Percentiles rank a stretch among this genome's conserved stretches.
Conservation (phyloP, 108 stramenopile genomes). For the Skeletonema costatum region DNA sequence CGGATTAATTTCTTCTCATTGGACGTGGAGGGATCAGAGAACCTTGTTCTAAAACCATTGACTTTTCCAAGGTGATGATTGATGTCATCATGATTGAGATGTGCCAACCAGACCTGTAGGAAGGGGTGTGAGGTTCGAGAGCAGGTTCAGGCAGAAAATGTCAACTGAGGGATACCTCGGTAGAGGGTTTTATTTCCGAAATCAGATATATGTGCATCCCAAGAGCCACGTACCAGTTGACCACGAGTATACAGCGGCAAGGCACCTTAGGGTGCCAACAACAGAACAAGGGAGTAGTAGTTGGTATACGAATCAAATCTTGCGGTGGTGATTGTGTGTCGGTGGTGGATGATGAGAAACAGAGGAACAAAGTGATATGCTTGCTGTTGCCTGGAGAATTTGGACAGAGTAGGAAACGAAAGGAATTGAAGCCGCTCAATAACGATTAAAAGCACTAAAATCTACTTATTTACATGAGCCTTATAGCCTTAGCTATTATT, state of each 20-base stretch:
- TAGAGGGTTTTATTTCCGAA: conserved; percentile 4
- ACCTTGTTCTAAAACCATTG: conserved; percentile 53
- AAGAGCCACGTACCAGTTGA: not conserved
- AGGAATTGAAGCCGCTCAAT: too few relatives aligned
- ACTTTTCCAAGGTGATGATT: conserved; percentile 52
- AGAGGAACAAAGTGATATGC: too few relatives aligned
- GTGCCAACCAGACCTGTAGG: conserved; percentile 33
- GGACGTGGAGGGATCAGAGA: conserved; percentile 75
- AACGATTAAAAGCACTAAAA: too few relatives aligned
- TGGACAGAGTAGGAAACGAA: too few relatives aligned
- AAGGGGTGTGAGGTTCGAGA: conserved; percentile 23
- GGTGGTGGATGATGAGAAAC: too few relatives aligned
- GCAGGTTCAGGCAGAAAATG: conserved; percentile 32
- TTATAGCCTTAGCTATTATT: too few relatives aligned
- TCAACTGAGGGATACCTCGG: conserved; percentile 28
- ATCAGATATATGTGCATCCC: conserved; percentile 48
- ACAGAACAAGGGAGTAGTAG: too few relatives aligned
- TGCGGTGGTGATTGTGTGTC: too few relatives aligned
- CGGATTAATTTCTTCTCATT: conserved; percentile 58
- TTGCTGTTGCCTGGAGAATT: too few relatives aligned
- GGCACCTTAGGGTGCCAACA: too few relatives aligned
- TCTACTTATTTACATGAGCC: too few relatives aligned
- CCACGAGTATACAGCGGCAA: not conserved
- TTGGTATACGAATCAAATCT: too few relatives aligned
- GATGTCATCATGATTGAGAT: conserved; percentile 66